Percentiles rank a stretch among this genome's conserved stretches.
Evolutionary conservation across 495 filamentous ascomycete species (phyloP).

Genomic region (Barbatosphaeria neglecta): DNA sequence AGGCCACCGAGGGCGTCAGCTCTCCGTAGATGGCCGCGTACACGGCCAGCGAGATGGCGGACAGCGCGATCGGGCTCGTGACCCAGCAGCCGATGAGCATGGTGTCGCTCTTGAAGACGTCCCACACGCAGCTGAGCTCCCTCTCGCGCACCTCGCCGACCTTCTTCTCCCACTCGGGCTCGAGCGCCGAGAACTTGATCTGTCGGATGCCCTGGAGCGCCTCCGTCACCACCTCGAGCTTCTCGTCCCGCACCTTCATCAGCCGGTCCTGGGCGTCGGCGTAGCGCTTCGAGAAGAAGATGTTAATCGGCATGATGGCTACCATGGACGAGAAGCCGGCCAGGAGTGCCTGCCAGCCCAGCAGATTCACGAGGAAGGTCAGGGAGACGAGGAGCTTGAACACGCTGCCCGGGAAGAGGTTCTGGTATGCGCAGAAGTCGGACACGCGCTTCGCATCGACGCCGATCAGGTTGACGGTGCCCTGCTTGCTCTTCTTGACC

Average conservation of each 20-base stretch:
- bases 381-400: conserved; percentile 55
- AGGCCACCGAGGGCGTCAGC: conserved; percentile 64
- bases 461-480: conserved; percentile 67
- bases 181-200: conserved; percentile 81
- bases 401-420: conserved; percentile 48
- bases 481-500: conserved; percentile 52
- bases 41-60: conserved; percentile 56
- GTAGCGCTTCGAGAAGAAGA: conserved; percentile 56
- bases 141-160: conserved; percentile 52
- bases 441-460: conserved; percentile 66
- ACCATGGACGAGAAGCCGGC: conserved; percentile 55
- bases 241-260: conserved; percentile 71
- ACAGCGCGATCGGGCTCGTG: conserved; percentile 59
- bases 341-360: conserved; percentile 61
- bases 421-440: conserved; percentile 56
- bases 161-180: conserved; percentile 65
- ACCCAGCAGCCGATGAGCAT: conserved; percentile 58
- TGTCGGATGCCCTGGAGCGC: conserved; percentile 75
- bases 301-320: conserved; percentile 57
- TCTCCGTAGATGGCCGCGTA: conserved; percentile 53
- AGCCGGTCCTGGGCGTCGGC: conserved; percentile 53
- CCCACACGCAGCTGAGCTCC: conserved; percentile 57
- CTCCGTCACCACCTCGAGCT: conserved; percentile 69
- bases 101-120: conserved; percentile 47
- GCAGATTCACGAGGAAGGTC: conserved; percentile 51